A percentile compares a stretch with the other conserved stretches of the same genome.
Evolutionary conservation across 192 early-diverging fungal species (phyloP).

Genomic region (Umbelopsis sp.): DNA sequence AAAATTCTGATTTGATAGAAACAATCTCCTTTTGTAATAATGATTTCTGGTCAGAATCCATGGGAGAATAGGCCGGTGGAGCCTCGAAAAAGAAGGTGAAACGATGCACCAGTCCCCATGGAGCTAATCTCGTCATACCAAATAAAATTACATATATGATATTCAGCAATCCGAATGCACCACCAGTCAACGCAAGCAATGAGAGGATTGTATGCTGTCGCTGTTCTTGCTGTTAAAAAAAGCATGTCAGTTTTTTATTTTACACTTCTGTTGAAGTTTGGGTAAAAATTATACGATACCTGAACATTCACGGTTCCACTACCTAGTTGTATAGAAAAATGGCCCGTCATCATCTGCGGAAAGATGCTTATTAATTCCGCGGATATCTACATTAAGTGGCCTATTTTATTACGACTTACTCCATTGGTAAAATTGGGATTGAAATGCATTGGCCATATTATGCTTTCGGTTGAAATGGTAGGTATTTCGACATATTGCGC

Average conservation of each 20-base stretch:
- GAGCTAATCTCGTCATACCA: conserved; percentile 28
- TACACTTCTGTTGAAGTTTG: neutral
- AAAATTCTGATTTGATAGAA: conserved; percentile 6
- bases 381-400: neutral
- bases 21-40: neutral
- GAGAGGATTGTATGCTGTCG: conserved; percentile 27
- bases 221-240: conserved; percentile 28
- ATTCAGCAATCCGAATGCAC: conserved; percentile 26
- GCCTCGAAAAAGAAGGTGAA: conserved; percentile 18
- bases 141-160: conserved; percentile 30
- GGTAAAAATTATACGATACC: neutral
- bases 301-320: conserved; percentile 21
- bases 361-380: neutral
- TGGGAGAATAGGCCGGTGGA: too few relatives aligned
- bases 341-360: conserved; percentile 20
- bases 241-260: too few relatives aligned
- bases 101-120: conserved; percentile 31
- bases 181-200: conserved; percentile 30
- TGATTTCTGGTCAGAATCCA: neutral
- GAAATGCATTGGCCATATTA: conserved; percentile 8
- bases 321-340: conserved; percentile 19
- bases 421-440: neutral
- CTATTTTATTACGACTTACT: neutral
- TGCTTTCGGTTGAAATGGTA: conserved; percentile 5
- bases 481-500: conserved; percentile 21